Evolutionary conservation across 768 basidiomycete genomes (phyloP), one percentile per base, ranked within the genome.

Genomic region (Tremella fuciformis): DNA sequence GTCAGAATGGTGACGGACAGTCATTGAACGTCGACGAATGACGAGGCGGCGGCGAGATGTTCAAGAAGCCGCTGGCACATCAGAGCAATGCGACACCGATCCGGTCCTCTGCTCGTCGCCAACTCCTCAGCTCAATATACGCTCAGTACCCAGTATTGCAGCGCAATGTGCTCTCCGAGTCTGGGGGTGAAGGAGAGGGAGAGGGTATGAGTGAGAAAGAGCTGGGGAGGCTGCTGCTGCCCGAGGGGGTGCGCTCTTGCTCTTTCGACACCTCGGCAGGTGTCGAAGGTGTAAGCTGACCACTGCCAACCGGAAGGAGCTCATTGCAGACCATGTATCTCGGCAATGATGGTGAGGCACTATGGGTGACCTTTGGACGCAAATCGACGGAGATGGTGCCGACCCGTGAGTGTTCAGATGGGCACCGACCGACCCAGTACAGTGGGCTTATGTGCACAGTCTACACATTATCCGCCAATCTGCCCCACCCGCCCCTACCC

Each of bases 301-400:
- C 8, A 2, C 2, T 21, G 3, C 25, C 13, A 25, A 8, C n/a
- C 40, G 13, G 3, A 21, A 21, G 24, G 21, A 34, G 53, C 57
- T 19, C 29, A 26, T 3, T 11, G 42, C 19, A 75, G 74, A 64
- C 61, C 29, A 52, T 70, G 25, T 73, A 65, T 51, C 51, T 59
- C 25, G 58, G 21, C 22, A 42, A 53, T 16, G 67, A 71, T 21
- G 66, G 71, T 22, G 64, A 73, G 60, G 71, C 74, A 13, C 52
- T 73, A 8, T 75, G 74, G 74, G 67, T 75, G 63, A 67, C 67
- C 4, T 66, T 73, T 22, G 74, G 74, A 8, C 63, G 74, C 6
- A 65, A 65, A 38, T 69, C 69, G 13, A 71, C 64, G 26, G 65
- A 72, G 22, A 64, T 69, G n/a, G 62, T 75, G n/a, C 73, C 73